phyloP scores from a whole-genome alignment of 2,329 filamentous ascomycete species.

The Elsinoe batatas region DNA sequence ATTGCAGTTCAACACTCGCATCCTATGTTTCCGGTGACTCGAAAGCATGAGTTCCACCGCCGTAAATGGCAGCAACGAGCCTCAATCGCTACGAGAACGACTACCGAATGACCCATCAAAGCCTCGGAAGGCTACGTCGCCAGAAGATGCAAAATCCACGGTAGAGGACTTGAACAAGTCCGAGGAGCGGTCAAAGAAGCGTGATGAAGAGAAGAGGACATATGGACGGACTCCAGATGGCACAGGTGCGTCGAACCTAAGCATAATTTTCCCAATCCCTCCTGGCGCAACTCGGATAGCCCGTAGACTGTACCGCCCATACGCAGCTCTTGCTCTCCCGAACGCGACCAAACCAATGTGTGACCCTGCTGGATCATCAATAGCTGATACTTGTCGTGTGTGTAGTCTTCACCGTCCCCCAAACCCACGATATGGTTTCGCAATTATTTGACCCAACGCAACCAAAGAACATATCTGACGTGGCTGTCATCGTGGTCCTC shows the following conservation, averaged over 20 bases:
- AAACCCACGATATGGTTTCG: constrained; percentile 98
- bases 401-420: constrained; percentile 85
- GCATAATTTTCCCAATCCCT: neutral
- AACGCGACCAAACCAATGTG: neutral
- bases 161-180: constrained; percentile 42
- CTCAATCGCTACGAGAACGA: constrained; percentile 36
- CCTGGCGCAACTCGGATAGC: constrained; percentile 1
- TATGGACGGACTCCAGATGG: constrained; percentile 87
- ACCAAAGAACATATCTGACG: constrained; percentile 88
- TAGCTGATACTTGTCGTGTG: constrained; percentile 8
- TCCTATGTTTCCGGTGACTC: neutral
- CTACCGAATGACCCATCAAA: constrained; percentile 26
- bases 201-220: constrained; percentile 58
- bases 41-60: constrained; percentile 11
- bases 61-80: constrained; percentile 1
- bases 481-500: constrained; percentile 68
- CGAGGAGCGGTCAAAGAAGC: constrained; percentile 37
- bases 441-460: constrained; percentile 90
- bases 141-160: constrained; percentile 36
- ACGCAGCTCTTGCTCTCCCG: constrained; percentile 12
- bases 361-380: neutral
- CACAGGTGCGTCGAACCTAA: constrained; percentile 56
- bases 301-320: constrained; percentile 8
- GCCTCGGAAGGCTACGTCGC: constrained; percentile 24
- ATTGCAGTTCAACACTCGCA: constrained; percentile 8